Conservation (phyloP, 306 rosid genomes). For the Dalbergia cultrata region DNA sequence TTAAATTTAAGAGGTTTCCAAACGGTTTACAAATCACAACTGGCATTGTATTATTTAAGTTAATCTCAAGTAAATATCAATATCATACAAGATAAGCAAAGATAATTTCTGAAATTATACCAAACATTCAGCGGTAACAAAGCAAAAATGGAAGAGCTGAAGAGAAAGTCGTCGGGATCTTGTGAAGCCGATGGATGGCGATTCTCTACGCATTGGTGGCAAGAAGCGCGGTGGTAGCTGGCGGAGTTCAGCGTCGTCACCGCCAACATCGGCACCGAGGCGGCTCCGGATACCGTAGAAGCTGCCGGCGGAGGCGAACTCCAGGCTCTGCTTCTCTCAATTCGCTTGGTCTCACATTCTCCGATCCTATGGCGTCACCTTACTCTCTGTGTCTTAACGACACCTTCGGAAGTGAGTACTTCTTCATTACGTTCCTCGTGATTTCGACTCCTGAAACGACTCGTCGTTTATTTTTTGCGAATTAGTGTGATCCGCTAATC, state of each 20-base stretch:
- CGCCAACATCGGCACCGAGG: slow-evolving; percentile 70
- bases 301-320: slow-evolving; percentile 66
- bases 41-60: too few relatives aligned
- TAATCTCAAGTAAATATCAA: too few relatives aligned
- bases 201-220: slow-evolving; percentile 77
- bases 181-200: slow-evolving; percentile 64
- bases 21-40: too few relatives aligned
- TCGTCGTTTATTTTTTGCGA: too few relatives aligned
- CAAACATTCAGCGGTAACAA: too few relatives aligned
- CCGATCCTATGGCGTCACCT: slow-evolving; percentile 63
- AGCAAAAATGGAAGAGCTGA: too few relatives aligned
- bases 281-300: slow-evolving; percentile 78
- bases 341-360: slow-evolving; percentile 75
- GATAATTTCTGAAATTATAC: too few relatives aligned
- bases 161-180: too few relatives aligned
- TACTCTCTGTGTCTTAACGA: slow-evolving; percentile 81
- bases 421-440: not conserved
- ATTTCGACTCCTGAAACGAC: not conserved
- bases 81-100: too few relatives aligned
- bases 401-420: slow-evolving; percentile 75
- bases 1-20: too few relatives aligned
- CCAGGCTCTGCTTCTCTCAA: slow-evolving; percentile 78
- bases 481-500: too few relatives aligned
- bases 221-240: slow-evolving; percentile 69
- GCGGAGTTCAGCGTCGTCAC: slow-evolving; percentile 78